Evolutionary conservation across 768 basidiomycete species (phyloP), one percentile per base, ranked within the genome.

Genomic region (Leccinum truebloodii): DNA sequence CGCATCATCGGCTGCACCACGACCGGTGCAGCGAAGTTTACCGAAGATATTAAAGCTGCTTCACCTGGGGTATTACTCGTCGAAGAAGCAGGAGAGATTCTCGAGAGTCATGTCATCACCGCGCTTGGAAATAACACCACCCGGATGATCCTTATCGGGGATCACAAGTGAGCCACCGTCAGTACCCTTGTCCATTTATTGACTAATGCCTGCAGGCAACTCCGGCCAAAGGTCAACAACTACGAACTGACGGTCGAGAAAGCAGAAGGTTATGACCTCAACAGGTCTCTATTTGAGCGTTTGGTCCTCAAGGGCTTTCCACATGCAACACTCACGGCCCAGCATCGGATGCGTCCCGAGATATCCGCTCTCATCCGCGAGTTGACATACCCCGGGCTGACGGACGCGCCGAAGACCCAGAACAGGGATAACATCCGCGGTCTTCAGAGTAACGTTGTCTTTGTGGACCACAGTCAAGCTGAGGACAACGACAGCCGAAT

Each of bases 331-430:
- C 80, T 90, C 18, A 68, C 64, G 0, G 67, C 79, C 49, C 89
- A 90, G 61, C 88, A 89, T 66, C 83, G 89, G 13, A 90, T 90
- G 89, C 79, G 88, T 8, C 89, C 88, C 1, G 87, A 89, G 62
- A 89, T 90, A 13, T 87, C 89, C 6, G 65, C 78, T 0, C 74
- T 89, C 24, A 79, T 90, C 35, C 81, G 88, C 14, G 66, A 75
- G 8, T 76, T 90, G 16, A 89, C 87, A 0, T 90, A 90, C 63
- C 86, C 86, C 0, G 84, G 84, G 16, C 81, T 90, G 12, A 65
- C 74, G 1, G 88, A 90, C 59, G 85, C 84, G 0, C 69, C 78
- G 0, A 69, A 61, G 18, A 89, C 89, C 0, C 54, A 71, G 28
- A 76, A 75, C 50, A 81, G 87, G 1, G 80, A 80, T 0, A 65